Conservation (phyloP, 345 rosid species). For the Eucalyptus sp. region DNA sequence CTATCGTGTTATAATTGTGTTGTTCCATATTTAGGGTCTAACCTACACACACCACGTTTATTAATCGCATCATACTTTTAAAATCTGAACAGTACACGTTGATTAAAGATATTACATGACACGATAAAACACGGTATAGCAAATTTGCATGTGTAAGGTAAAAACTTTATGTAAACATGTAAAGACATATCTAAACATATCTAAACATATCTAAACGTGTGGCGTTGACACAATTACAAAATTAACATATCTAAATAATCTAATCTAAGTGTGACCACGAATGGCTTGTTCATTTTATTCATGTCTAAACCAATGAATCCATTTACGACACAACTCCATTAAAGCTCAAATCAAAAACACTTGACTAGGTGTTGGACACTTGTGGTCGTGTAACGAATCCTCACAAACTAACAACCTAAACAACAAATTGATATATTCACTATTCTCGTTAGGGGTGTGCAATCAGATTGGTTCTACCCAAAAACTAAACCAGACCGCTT, state of each 20-base stretch:
- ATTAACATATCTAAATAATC: not conserved
- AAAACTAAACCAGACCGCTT: accelerated
- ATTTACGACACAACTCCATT: accelerated
- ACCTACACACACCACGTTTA: not conserved
- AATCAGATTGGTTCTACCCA: not conserved
- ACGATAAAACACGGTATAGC: not conserved
- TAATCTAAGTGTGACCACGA: accelerated
- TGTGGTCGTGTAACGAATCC: not conserved
- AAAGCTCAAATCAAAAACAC: not conserved
- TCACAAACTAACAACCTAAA: not conserved
- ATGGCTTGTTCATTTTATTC: not conserved
- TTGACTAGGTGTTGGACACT: not conserved
- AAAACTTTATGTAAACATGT: not conserved
- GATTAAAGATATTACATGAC: no score
- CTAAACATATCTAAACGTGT: accelerated
- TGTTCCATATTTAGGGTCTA: not conserved
- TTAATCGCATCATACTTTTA: not conserved
- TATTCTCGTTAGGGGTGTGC: accelerated
- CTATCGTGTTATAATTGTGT: not conserved
- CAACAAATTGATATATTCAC: not conserved
- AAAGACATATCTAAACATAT: not conserved
- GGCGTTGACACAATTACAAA: not conserved
- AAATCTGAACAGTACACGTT: accelerated
- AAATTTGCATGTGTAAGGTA: not conserved
- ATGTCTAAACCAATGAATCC: not conserved